phyloP scores from a whole-genome alignment of 2,329 filamentous ascomycete genomes.

The Trichoderma sp. region DNA sequence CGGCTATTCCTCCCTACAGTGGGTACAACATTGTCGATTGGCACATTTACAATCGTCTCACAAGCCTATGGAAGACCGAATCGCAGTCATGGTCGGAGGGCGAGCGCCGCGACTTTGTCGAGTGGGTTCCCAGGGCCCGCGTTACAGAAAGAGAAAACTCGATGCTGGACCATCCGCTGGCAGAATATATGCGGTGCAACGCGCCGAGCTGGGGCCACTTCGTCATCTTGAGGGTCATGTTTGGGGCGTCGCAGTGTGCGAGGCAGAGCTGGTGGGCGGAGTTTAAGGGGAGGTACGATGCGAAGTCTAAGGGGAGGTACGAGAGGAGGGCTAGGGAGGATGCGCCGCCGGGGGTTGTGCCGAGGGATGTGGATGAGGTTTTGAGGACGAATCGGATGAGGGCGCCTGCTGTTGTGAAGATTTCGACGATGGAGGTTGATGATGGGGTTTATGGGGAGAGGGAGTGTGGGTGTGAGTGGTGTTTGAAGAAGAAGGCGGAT shows the following conservation, averaged over 20 bases:
- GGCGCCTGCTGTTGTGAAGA: neutral
- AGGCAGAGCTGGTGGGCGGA: slow-evolving; percentile 4
- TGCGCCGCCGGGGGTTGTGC: slow-evolving; percentile 5
- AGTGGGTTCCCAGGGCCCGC: neutral
- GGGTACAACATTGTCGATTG: slow-evolving; percentile 11
- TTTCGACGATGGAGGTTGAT: slow-evolving; percentile 3
- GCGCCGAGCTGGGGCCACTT: slow-evolving; percentile 12
- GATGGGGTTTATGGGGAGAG: neutral
- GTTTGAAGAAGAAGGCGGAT: neutral
- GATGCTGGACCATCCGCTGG: neutral
- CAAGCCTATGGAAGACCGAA: neutral
- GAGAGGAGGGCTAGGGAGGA: neutral
- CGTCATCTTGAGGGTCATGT: slow-evolving; percentile 10
- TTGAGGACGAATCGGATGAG: slow-evolving; percentile 2
- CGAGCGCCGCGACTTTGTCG: neutral
- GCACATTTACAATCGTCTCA: slow-evolving; percentile 2
- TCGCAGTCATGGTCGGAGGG: neutral
- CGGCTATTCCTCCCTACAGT: neutral
- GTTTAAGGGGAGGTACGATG: neutral
- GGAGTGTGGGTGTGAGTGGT: neutral
- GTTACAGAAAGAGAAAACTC: neutral
- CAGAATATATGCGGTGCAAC: neutral
- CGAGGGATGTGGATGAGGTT: neutral
- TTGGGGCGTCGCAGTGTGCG: slow-evolving; percentile 10
- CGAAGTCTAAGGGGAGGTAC: neutral